Evolutionary conservation across 768 basidiomycete genomes (phyloP).

Genomic region (Baorangia bicolor): DNA sequence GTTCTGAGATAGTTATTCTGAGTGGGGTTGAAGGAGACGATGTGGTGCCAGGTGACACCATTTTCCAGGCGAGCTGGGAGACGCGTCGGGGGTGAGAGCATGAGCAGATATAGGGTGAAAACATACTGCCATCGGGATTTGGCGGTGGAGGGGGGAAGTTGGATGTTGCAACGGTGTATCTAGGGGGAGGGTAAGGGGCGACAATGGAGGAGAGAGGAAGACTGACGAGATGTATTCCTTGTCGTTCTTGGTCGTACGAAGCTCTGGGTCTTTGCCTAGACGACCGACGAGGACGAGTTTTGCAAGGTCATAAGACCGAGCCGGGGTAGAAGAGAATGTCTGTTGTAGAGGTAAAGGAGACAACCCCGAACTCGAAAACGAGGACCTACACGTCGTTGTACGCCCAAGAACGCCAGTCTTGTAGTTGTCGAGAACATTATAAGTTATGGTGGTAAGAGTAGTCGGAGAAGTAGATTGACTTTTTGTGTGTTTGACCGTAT

Average conservation of each 20-base stretch:
- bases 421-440: slow-evolving; percentile 51
- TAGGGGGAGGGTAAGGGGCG: slow-evolving; percentile 27
- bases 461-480: neutral
- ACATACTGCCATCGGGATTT: slow-evolving; percentile 61
- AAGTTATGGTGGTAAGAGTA: neutral
- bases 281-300: slow-evolving; percentile 78
- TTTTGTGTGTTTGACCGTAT: slow-evolving; percentile 17
- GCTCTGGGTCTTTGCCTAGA: slow-evolving; percentile 68
- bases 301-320: slow-evolving; percentile 61
- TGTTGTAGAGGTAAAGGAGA: slow-evolving; percentile 23
- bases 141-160: slow-evolving; percentile 58
- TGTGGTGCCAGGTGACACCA: slow-evolving; percentile 70
- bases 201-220: neutral
- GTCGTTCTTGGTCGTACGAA: slow-evolving; percentile 64
- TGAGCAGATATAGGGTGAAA: neutral
- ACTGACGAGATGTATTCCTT: slow-evolving; percentile 78
- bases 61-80: slow-evolving; percentile 50
- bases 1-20: slow-evolving; percentile 64
- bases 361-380: neutral
- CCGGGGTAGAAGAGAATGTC: slow-evolving; percentile 63
- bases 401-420: slow-evolving; percentile 44
- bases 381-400: slow-evolving; percentile 48
- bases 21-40: slow-evolving; percentile 67
- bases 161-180: slow-evolving; percentile 76
- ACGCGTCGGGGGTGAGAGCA: neutral